These are phyloP conservation scores for Cercospora sp. DNA, from an alignment of 2,329 filamentous ascomycete genomes.

Conservation along the genomic window DNA sequence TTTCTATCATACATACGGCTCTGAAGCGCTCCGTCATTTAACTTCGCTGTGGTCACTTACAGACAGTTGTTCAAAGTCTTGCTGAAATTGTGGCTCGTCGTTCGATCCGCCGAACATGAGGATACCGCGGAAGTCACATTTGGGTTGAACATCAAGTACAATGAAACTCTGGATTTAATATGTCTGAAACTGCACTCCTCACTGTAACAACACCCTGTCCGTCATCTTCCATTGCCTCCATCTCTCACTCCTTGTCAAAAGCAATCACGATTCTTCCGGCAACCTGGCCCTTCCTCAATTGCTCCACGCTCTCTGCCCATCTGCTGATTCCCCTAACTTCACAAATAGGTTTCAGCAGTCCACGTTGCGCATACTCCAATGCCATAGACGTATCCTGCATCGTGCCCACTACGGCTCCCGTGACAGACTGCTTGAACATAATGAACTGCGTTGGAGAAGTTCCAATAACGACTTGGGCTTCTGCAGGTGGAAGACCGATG, in stretches of 20 bases:
- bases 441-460: slow-evolving; percentile 37
- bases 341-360: slow-evolving; percentile 51
- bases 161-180: background rate
- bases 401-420: slow-evolving; percentile 46
- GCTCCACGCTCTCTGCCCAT: slow-evolving; percentile 53
- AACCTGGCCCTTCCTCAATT: slow-evolving; percentile 51
- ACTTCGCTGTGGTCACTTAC: background rate
- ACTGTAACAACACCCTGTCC: too few species aligned
- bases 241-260: slow-evolving; percentile 31
- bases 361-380: slow-evolving; percentile 51
- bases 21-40: background rate
- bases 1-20: too few species aligned
- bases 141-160: background rate
- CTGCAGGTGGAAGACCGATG: slow-evolving; percentile 40
- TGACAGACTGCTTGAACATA: slow-evolving; percentile 38
- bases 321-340: slow-evolving; percentile 50
- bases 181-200: background rate
- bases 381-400: slow-evolving; percentile 50
- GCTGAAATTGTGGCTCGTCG: background rate
- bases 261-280: slow-evolving; percentile 56
- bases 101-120: background rate
- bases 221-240: too few species aligned
- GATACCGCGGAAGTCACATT: background rate
- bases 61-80: background rate
- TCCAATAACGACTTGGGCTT: slow-evolving; percentile 38